These are phyloP conservation scores for Termitomyces sp. DNA, from an alignment of 768 basidiomycete genomes.

Conservation along the genomic window DNA sequence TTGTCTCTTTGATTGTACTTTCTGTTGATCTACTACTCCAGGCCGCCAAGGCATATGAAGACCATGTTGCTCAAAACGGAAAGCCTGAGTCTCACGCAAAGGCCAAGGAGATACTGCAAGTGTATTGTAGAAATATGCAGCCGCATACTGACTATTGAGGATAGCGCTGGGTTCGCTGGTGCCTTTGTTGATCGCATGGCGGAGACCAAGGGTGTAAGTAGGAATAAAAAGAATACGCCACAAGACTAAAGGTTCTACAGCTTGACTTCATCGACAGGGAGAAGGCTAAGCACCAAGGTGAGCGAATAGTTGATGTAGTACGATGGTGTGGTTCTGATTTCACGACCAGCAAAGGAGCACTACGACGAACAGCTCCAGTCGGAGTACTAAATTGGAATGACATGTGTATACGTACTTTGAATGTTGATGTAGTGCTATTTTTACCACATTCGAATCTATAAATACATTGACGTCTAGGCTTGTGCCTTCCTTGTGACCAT, in stretches of 20 bases:
- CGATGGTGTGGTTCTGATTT: neutral
- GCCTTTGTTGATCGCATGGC: slow-evolving; percentile 48
- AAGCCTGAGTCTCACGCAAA: slow-evolving; percentile 43
- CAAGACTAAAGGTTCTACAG: slow-evolving; percentile 23
- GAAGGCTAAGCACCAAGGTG: slow-evolving; percentile 25
- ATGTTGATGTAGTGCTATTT: neutral
- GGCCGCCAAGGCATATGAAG: slow-evolving; percentile 64
- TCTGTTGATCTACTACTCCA: slow-evolving; percentile 15
- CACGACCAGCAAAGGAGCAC: slow-evolving; percentile 5
- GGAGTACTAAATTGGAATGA: neutral
- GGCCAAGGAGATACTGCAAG: slow-evolving; percentile 53
- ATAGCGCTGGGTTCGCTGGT: slow-evolving; percentile 50
- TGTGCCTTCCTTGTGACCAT: slow-evolving; percentile 1
- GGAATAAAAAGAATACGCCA: neutral
- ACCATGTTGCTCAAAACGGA: slow-evolving; percentile 49
- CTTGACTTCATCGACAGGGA: slow-evolving; percentile 27
- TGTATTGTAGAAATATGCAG: neutral
- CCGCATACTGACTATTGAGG: neutral
- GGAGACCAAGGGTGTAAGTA: slow-evolving; percentile 50
- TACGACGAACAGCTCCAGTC: neutral
- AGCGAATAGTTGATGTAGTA: neutral
- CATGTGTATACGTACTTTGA: neutral
- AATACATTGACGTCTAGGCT: neutral
- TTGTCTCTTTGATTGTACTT: neutral
- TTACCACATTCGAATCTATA: neutral